Base-by-base conservation (phyloP, 495 filamentous ascomycete genomes). In the Penicillium cataractarum region DNA sequence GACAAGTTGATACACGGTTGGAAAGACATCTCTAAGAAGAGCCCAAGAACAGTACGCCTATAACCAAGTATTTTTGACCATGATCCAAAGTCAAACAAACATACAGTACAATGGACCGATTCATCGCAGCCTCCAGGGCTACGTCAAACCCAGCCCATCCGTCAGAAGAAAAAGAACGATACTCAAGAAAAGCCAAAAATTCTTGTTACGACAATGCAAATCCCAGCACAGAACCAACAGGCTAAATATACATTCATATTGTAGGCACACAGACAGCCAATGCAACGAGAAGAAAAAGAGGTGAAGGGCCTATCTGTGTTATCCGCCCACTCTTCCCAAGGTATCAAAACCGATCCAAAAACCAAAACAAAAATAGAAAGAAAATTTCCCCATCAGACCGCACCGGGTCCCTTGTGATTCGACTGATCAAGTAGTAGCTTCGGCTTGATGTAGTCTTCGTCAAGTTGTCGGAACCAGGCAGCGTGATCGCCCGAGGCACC, bases 401-500 rank as follows among this genome's bases (percentile, higher is more conserved):
- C 77, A 10, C 78, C 79, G 6, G 78, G 76, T 0, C 78, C 79
- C 62, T 80, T 80, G 56, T 82, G 76, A 56, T 80, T 80, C 53
- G 79, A 82, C 65, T 88, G 87, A 79, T 98, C 94, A 39, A 99
- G 83, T 59, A 99, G 75, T 57, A 99, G 80, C 66, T 86, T 92
- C 10, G 95, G 95, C 81, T 99, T 99, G 74, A 99, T 96, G 74
- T 91, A 98, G 31, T 91, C 92, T 74, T 99, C 95, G 74, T 99
- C 95, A 56, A 99, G 77, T 75, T 97, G 94, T 60, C 87, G 87
- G 74, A 99, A 97, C 85, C 95, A 88, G 15, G 89, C 91, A 21
- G 90, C 90, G 53, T 97, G 93, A 72, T 99, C 96, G 40, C 97
- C 93, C 0, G 87, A 81, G 13, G 89, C 87, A 44, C 91, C 77